A percentile compares a stretch with the other conserved stretches of the same genome.
Evolutionary conservation across 345 rosid genomes (phyloP).

Genomic region (Populus tremula): DNA sequence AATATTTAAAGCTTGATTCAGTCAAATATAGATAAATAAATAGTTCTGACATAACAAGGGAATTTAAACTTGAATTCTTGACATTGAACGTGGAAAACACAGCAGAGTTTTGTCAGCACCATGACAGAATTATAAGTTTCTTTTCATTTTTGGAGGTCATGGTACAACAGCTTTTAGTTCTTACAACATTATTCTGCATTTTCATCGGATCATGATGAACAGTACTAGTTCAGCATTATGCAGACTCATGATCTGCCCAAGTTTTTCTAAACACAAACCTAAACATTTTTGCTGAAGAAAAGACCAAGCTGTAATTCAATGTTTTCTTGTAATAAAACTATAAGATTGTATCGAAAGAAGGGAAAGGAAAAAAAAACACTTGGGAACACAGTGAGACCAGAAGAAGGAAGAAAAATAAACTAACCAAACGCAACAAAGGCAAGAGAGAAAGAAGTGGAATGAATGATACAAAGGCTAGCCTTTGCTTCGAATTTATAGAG

Average conservation of each 20-base stretch:
- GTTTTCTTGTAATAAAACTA: no score
- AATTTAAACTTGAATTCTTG: not conserved
- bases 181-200: not conserved
- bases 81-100: not conserved
- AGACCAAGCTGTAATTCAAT: not conserved
- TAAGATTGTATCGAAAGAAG: no score
- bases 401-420: not conserved
- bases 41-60: constrained; percentile 4
- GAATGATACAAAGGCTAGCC: not conserved
- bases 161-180: not conserved
- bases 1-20: not conserved
- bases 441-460: constrained; percentile 3
- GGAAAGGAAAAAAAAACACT: not conserved
- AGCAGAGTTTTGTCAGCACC: not conserved
- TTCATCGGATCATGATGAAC: not conserved
- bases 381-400: not conserved
- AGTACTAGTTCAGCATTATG: not conserved
- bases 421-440: constrained; percentile 17
- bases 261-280: not conserved
- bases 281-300: not conserved
- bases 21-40: constrained; percentile 1
- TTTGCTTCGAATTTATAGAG: not conserved
- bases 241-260: not conserved
- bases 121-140: not conserved
- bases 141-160: not conserved